These are phyloP conservation scores for Kwoniella sp. DNA, from an alignment of 768 basidiomycete species.

Conservation along the genomic window DNA sequence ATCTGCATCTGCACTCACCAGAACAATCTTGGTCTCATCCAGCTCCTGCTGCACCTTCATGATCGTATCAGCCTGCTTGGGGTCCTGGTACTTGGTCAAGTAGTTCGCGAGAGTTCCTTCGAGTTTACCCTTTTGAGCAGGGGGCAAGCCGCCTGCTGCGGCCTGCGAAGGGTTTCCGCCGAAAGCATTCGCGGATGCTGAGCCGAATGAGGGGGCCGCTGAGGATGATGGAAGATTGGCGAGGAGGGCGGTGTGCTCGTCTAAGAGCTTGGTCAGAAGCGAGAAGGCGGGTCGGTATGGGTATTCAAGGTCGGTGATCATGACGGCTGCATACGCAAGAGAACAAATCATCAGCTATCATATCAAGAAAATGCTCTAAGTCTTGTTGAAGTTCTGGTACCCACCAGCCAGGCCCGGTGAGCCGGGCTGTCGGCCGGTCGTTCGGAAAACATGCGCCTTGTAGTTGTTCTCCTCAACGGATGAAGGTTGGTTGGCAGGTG, in stretches of 20 bases:
- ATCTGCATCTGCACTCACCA: conserved; percentile 63
- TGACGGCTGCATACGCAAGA: conserved; percentile 64
- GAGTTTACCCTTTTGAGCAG: conserved; percentile 61
- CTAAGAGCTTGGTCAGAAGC: conserved; percentile 84
- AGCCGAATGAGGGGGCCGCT: conserved; percentile 41
- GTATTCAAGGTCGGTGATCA: conserved; percentile 94
- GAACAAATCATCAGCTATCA: conserved; percentile 2
- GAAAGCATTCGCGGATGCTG: conserved; percentile 42
- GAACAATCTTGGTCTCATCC: conserved; percentile 97
- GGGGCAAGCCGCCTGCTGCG: conserved; percentile 68
- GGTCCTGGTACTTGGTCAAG: conserved; percentile 92
- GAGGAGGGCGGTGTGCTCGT: conserved; percentile 83
- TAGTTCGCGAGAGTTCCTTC: conserved; percentile 63
- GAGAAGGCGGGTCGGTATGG: conserved; percentile 96
- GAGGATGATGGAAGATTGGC: conserved; percentile 45
- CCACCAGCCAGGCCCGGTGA: conserved; percentile 67
- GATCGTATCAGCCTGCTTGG: conserved; percentile 92
- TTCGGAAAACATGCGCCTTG: conserved; percentile 88
- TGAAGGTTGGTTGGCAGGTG: conserved; percentile 82
- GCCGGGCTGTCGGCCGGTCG: conserved; percentile 70
- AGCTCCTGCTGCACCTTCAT: conserved; percentile 98
- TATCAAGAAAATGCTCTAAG: too few relatives aligned
- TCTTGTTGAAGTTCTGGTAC: too few relatives aligned
- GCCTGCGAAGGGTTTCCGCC: conserved; percentile 53
- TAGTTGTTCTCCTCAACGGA: conserved; percentile 92